Base-by-base conservation (phyloP, 805 yeast genomes). In the Kockiozyma suomiensis region DNA sequence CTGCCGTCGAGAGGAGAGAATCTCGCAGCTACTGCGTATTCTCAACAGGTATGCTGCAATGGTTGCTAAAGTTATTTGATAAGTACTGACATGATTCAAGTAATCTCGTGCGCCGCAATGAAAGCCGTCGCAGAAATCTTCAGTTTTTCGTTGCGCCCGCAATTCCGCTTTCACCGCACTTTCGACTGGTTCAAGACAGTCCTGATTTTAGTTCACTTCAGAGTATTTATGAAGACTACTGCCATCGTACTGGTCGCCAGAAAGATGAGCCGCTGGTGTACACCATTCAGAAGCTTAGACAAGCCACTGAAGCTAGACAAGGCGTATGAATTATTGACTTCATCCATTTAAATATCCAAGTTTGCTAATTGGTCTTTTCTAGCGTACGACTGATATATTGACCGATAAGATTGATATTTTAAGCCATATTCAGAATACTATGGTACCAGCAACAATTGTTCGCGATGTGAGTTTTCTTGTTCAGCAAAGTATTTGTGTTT, bases 1-100 rank as follows among this genome's bases (percentile, higher is more conserved):
- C 70, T 90, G 97, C 68, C 87, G 99, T 71, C 85, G 99, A 55
- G 99, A 94, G 72, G 99, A 94, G 71, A 82, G 97, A 55, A 85
- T 94, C 58, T 87, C 90, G 79, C 99, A 94, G 73, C 75, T 94
- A 65, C 92, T 91, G 79, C 82, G 97, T 66, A 84, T 94, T 49
- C 85, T 96, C 76, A 92, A 91, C 58, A 62, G 54, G 60, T 56
- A 56, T 43, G 40, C 6, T 25, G 7, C 26, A 8, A 21, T 28
- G n/a, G 4, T 19, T 15, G 6, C 25, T 41, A 10, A 7, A 17
- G 23, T 32, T 13, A 19, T 21, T 50, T 12, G 21, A 23, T n/a
- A 33, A 40, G 33, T 13, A 50, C 46, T 53, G 46, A 53, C 28
- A 1, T 13, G 13, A 17, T 17, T 28, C 17, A 72, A 90, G 88